phyloP scores from a whole-genome alignment of 1,284 basidiomycete species.

The Trichosporon asahii region DNA sequence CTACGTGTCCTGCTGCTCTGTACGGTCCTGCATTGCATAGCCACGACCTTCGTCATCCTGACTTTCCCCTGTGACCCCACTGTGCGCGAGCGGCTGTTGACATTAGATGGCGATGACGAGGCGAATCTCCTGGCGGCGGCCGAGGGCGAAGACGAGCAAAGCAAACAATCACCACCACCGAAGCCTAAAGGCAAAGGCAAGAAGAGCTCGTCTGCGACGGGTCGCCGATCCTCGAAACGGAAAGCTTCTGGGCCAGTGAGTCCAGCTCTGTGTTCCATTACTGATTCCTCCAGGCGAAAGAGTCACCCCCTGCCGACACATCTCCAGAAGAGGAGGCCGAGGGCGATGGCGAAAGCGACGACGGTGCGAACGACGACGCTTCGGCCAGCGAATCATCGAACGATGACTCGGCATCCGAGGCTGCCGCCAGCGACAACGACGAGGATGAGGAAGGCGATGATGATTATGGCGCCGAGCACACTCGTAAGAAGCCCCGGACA shows the following conservation, averaged over 20 bases:
- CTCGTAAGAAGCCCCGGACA: not conserved
- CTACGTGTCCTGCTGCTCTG: not conserved
- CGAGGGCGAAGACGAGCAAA: not conserved
- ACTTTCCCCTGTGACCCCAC: not conserved
- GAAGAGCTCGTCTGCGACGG: not conserved
- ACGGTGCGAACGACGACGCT: not conserved
- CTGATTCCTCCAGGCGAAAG: not conserved
- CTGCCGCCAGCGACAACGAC: slow-evolving; percentile 5
- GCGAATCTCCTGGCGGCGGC: not conserved
- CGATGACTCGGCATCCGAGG: slow-evolving; percentile 16
- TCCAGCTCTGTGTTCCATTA: no score
- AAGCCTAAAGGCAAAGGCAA: not conserved
- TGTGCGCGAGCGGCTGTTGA: not conserved
- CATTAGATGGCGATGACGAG: not conserved
- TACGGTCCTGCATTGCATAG: not conserved
- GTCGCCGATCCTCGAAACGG: not conserved
- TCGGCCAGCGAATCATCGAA: not conserved
- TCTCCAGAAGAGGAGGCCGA: not conserved
- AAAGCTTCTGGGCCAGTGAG: not conserved
- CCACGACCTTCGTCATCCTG: not conserved
- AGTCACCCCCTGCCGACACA: not conserved
- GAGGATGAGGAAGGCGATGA: slow-evolving; percentile 1
- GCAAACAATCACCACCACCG: not conserved
- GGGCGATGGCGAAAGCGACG: not conserved
- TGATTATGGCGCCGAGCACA: not conserved